Base-by-base conservation (phyloP, 208 protist genomes). In the Vickermania spadyakhi region DNA sequence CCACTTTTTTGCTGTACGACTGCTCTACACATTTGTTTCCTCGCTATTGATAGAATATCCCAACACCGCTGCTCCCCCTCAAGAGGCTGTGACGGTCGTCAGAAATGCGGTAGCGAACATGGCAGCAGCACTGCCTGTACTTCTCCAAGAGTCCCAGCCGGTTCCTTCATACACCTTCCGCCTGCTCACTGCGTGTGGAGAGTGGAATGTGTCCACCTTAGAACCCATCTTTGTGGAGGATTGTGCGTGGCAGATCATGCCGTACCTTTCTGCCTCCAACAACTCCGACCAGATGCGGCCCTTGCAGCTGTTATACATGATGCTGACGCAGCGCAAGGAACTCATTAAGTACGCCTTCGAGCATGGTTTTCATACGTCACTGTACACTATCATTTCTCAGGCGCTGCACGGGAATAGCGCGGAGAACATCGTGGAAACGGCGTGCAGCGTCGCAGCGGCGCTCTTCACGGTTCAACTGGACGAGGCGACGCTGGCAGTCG, bases 101-200 rank as follows among this genome's bases (percentile, higher is more conserved):
- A 75, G 63, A 31, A 81, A 62, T 3, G 45, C 85, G 11, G 30
- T 64, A 22, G 52, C 72, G 31, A 68, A 58, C 31, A 28, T 68
- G 3, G 64, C 56, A 1, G 28, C 25, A 1, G 50, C 31, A 13
- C 69, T 96, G 2, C 56, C 74, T 1, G 63, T 50, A 29, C 71
- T 97, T 25, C 66, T 97, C 52, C 66, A 61, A 2, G 84, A 92
- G 51, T 74, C 63, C 28, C 79, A 84, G 29, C 90, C 90, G 4
- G 86, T 94, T 13, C 93, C 93, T 0, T 76, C 84, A 23, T 85
- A 89, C 62, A 81, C 83, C 11, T 66, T 96, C 50, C 85, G 89
- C n/a, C 67, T 97, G 3, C 64, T 97, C 3, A 61, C 74, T 1
- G 72, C 71, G 27, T 91, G 78, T 59, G 77, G 71, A 18, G 79